Conservation (phyloP, 2,329 filamentous ascomycete species). For the Stemphylium lycopersici region DNA sequence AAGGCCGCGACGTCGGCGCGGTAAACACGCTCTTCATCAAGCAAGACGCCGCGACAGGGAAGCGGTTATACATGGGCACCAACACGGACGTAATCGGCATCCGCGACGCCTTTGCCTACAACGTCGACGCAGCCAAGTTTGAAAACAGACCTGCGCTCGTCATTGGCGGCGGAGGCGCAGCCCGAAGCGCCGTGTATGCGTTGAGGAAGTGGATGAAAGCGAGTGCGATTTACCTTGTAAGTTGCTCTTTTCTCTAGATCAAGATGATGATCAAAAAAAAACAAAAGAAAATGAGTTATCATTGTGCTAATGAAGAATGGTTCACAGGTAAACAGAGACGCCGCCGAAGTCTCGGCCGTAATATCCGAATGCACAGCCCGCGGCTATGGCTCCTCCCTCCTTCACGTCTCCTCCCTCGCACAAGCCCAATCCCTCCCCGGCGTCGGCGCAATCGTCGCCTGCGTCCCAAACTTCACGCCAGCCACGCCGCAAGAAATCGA, state of each 20-base stretch:
- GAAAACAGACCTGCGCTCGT: conserved; percentile 71
- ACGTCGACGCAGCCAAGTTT: conserved; percentile 56
- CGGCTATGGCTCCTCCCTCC: conserved; percentile 65
- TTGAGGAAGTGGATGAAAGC: conserved; percentile 72
- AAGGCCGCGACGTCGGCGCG: conserved; percentile 75
- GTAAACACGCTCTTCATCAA: conserved; percentile 79
- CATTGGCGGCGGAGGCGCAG: conserved; percentile 78
- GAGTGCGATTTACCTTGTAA: conserved; percentile 70
- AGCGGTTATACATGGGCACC: conserved; percentile 68
- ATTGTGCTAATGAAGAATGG: too few relatives aligned
- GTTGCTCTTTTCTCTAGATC: too few relatives aligned
- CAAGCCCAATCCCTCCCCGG: conserved; percentile 64
- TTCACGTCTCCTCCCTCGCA: conserved; percentile 66
- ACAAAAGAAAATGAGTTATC: too few relatives aligned
- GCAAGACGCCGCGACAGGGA: conserved; percentile 52
- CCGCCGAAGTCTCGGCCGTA: conserved; percentile 69
- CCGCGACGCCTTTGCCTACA: conserved; percentile 68
- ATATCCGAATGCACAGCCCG: conserved; percentile 66
- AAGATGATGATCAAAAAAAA: too few relatives aligned
- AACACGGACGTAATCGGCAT: conserved; percentile 85
- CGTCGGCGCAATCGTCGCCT: conserved; percentile 72
- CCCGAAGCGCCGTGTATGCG: conserved; percentile 78
- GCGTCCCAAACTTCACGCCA: conserved; percentile 78
- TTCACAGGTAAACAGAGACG: conserved; percentile 73
- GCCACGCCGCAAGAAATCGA: conserved; percentile 66